Conservation (phyloP, 495 filamentous ascomycete genomes). For the Neurospora sp. region DNA sequence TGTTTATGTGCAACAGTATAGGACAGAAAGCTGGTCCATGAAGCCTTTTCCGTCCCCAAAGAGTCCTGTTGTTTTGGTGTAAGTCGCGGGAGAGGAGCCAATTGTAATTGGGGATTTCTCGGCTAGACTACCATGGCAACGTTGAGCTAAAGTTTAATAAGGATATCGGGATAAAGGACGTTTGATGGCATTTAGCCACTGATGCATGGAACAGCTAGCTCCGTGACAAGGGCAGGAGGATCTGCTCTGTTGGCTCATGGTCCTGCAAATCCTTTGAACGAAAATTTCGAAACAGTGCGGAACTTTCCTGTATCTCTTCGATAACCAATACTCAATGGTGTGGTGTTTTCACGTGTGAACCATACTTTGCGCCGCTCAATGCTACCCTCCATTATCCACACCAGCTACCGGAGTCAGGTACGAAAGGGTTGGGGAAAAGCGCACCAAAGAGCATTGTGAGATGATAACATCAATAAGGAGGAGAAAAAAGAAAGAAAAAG, state of each 20-base stretch:
- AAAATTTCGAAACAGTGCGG: not conserved
- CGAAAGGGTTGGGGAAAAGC: not conserved
- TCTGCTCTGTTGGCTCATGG: not conserved
- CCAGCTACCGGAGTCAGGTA: not conserved
- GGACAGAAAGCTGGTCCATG: not conserved
- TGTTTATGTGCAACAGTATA: not conserved
- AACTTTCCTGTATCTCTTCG: not conserved
- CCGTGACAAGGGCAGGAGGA: not conserved
- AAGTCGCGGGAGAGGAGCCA: not conserved
- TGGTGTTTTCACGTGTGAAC: not conserved
- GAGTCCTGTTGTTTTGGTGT: not conserved
- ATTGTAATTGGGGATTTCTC: not conserved
- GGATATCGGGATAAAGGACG: not conserved
- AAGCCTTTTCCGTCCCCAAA: not conserved
- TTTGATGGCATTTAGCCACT: slow-evolving; percentile 1
- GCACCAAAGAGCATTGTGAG: no score
- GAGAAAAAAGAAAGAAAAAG: no score
- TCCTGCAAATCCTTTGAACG: not conserved
- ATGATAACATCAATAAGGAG: no score
- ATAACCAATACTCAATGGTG: not conserved
- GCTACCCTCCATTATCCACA: not conserved
- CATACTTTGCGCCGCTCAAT: not conserved
- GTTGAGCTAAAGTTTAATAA: slow-evolving; percentile 5
- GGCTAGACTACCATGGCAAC: not conserved
- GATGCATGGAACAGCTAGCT: not conserved